Percentiles rank a stretch among this genome's conserved stretches.
These are phyloP conservation scores for Colletotrichum sp. DNA, from an alignment of 2,329 filamentous ascomycete species.

Conservation along the genomic window DNA sequence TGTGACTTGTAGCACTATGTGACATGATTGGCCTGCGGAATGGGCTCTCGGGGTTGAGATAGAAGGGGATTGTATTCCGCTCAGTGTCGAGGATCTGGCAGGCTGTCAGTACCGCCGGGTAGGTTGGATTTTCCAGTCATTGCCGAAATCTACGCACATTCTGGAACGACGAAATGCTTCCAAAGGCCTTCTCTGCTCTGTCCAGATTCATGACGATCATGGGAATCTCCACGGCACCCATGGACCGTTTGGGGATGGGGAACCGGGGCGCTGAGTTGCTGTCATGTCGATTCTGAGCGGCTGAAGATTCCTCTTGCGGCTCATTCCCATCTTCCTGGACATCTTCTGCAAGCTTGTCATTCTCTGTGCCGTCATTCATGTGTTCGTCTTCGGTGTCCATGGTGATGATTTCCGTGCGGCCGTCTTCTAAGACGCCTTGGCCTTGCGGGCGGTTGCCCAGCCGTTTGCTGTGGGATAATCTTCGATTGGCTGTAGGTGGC, in stretches of 20 bases:
- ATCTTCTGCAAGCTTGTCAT: neutral
- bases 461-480: neutral
- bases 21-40: slow-evolving; percentile 81
- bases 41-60: slow-evolving; percentile 79
- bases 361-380: neutral
- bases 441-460: neutral
- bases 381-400: slow-evolving; percentile 8
- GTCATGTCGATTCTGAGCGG: neutral
- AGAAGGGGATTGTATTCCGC: slow-evolving; percentile 67
- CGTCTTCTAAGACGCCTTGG: neutral
- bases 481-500: neutral
- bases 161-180: slow-evolving; percentile 39
- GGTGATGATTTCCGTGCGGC: neutral
- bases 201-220: slow-evolving; percentile 49
- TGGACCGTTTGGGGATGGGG: slow-evolving; percentile 35
- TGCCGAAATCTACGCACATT: slow-evolving; percentile 35
- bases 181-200: slow-evolving; percentile 46
- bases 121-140: neutral
- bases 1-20: slow-evolving; percentile 76
- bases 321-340: neutral
- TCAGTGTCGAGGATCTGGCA: slow-evolving; percentile 51
- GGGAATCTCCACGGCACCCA: slow-evolving; percentile 48
- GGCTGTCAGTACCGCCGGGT: neutral
- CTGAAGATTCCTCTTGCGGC: neutral
- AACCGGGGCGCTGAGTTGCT: slow-evolving; percentile 28